These are phyloP conservation scores for Xylaria venustula DNA, from an alignment of 495 filamentous ascomycete species.

Conservation along the genomic window DNA sequence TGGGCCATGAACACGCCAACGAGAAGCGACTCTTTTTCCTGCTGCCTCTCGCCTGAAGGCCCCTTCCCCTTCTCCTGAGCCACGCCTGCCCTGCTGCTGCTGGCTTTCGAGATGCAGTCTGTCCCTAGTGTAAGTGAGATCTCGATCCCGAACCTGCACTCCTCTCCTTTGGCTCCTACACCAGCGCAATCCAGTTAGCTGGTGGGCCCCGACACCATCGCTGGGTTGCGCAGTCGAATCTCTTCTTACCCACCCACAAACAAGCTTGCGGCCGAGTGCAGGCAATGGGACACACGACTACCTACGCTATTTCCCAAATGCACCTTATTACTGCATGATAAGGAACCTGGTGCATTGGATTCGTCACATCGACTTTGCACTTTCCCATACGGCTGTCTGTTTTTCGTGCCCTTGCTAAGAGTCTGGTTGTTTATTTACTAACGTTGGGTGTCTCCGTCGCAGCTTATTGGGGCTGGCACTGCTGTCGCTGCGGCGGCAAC, in stretches of 20 bases:
- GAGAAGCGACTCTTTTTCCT: conserved; percentile 36
- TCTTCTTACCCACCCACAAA: conserved; percentile 6
- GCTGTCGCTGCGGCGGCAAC: conserved; percentile 59
- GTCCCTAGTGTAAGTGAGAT: conserved; percentile 60
- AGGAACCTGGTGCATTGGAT: neutral
- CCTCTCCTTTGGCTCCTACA: neutral
- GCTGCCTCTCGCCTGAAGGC: conserved; percentile 36
- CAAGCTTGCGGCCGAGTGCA: neutral
- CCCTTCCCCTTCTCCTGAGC: conserved; percentile 37
- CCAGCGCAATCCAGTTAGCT: conserved; percentile 12
- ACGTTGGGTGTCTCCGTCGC: conserved; percentile 19
- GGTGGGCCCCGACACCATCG: conserved; percentile 9
- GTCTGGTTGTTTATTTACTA: conserved; percentile 6
- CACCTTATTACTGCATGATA: neutral
- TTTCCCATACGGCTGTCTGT: neutral
- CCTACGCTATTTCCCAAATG: neutral
- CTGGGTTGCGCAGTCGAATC: neutral
- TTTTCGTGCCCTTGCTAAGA: neutral
- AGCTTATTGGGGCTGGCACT: conserved; percentile 60
- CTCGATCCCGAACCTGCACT: conserved; percentile 1
- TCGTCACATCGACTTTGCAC: neutral
- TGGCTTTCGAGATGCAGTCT: conserved; percentile 56
- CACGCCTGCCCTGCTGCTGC: no score
- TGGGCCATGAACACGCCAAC: conserved; percentile 29
- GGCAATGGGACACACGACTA: conserved; percentile 5